A percentile compares a stretch with the other conserved stretches of the same genome.
Evolutionary conservation across 2,329 filamentous ascomycete species (phyloP).

Genomic region (Aspergillus terreus): DNA sequence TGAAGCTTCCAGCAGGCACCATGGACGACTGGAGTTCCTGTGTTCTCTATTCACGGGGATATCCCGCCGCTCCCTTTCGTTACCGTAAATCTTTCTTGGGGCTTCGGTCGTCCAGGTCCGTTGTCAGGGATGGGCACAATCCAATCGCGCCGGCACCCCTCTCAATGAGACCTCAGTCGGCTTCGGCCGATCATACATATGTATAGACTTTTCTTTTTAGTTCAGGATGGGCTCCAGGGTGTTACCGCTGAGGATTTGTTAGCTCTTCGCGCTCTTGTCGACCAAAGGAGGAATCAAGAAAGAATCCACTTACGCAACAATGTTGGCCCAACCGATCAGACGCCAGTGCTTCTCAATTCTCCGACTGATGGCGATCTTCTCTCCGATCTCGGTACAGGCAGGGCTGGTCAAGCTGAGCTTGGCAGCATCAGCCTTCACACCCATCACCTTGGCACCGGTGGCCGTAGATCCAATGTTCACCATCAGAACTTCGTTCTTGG

Average conservation of each 20-base stretch:
- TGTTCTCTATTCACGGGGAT: conserved; percentile 32
- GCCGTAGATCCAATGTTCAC: conserved; percentile 98
- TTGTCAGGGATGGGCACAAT: conserved; percentile 15
- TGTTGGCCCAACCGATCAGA: conserved; percentile 86
- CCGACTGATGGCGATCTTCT: conserved; percentile 94
- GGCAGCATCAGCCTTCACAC: conserved; percentile 95
- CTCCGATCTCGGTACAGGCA: conserved; percentile 93
- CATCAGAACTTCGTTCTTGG: conserved; percentile 99
- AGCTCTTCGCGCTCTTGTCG: conserved; percentile 8
- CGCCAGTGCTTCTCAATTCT: conserved; percentile 99
- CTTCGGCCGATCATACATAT: conserved; percentile 11
- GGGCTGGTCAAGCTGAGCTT: conserved; percentile 90
- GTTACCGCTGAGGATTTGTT: conserved; percentile 36
- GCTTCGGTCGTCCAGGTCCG: conserved; percentile 16
- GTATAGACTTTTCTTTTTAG: conserved; percentile 22
- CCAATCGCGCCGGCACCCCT: conserved; percentile 8
- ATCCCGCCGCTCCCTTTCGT: conserved; percentile 25
- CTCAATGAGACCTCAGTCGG: conserved; percentile 10
- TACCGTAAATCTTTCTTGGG: conserved; percentile 23
- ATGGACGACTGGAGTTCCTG: conserved; percentile 19
- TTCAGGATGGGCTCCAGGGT: conserved; percentile 44
- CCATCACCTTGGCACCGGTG: conserved; percentile 93
- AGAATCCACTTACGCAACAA: conserved; percentile 51
- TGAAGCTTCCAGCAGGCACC: conserved; percentile 10
- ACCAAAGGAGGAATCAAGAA: neutral